Evolutionary conservation across 129 eudicot genomes (phyloP).

Genomic region (Pulicaria dysenterica): DNA sequence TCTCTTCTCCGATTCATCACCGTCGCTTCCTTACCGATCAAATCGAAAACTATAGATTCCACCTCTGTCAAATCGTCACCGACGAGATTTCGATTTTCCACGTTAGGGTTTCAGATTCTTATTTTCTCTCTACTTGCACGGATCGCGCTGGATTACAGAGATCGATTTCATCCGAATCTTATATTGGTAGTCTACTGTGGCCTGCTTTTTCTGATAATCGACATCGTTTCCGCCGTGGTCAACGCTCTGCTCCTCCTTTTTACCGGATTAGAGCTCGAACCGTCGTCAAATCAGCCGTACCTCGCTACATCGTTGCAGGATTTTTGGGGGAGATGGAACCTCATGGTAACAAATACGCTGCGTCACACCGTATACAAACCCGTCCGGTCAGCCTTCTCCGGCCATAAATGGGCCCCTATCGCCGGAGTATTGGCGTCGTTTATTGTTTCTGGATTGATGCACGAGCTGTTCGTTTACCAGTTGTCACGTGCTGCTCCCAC

Average conservation of each 20-base stretch:
- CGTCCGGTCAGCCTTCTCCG: background rate
- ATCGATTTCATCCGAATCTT: conserved; percentile 17
- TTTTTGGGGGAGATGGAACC: conserved; percentile 61
- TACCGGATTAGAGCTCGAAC: conserved; percentile 44
- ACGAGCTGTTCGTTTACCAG: conserved; percentile 57
- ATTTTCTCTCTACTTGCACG: conserved; percentile 12
- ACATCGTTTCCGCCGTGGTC: conserved; percentile 24
- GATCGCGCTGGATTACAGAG: background rate
- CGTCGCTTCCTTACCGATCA: conserved; percentile 45
- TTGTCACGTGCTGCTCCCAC: conserved; percentile 55
- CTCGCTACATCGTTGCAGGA: conserved; percentile 45
- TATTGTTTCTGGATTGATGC: conserved; percentile 45
- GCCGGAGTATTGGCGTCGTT: conserved; percentile 30
- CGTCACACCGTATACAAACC: conserved; percentile 46
- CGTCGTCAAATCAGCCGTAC: conserved; percentile 43
- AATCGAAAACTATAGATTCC: background rate
- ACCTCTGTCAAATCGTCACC: background rate
- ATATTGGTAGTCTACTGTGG: conserved; percentile 25
- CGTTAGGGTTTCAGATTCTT: conserved; percentile 5
- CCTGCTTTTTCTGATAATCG: conserved; percentile 27
- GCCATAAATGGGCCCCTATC: conserved; percentile 30
- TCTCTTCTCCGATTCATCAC: conserved; percentile 48
- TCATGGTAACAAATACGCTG: conserved; percentile 42
- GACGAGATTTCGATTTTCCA: conserved; percentile 5
- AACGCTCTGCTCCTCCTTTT: background rate